Percentiles rank a stretch among this genome's conserved stretches.
These are phyloP conservation scores for Leonotis leonurus DNA, from an alignment of 257 asterid species.

Conservation along the genomic window DNA sequence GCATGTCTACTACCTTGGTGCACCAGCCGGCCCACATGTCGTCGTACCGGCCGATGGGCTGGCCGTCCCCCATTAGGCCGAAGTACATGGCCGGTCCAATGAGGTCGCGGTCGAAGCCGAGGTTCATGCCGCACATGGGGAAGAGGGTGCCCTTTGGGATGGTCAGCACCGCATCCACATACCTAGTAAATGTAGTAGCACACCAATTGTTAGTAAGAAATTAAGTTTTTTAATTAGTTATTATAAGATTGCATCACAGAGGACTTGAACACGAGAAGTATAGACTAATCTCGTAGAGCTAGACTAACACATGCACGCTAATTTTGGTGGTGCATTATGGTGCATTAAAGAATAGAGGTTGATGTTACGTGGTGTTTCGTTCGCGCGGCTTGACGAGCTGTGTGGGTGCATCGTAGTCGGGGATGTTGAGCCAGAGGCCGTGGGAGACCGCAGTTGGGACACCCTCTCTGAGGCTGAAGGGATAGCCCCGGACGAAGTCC, in stretches of 20 bases:
- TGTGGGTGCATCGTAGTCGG: slow-evolving; percentile 96
- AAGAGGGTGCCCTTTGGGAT: slow-evolving; percentile 89
- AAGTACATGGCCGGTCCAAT: slow-evolving; percentile 94
- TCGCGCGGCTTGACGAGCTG: slow-evolving; percentile 93
- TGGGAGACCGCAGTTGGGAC: slow-evolving; percentile 85
- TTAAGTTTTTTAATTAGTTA: no score
- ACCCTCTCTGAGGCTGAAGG: slow-evolving; percentile 88
- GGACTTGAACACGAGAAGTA: no score
- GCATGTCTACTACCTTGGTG: slow-evolving; percentile 38
- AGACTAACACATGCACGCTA: no score
- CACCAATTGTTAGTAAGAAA: not conserved
- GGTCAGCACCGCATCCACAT: slow-evolving; percentile 79
- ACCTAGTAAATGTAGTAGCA: slow-evolving; percentile 25
- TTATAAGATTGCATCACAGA: no score
- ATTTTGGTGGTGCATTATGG: no score
- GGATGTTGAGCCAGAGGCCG: slow-evolving; percentile 91
- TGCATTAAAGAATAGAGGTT: no score
- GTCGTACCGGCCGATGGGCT: slow-evolving; percentile 91
- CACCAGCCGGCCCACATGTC: slow-evolving; percentile 99
- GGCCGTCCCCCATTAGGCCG: slow-evolving; percentile 96
- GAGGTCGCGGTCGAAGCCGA: slow-evolving; percentile 81
- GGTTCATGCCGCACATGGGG: slow-evolving; percentile 95
- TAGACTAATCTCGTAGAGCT: no score
- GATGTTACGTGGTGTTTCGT: slow-evolving; percentile 53
- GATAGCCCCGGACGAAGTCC: slow-evolving; percentile 88